Evolutionary conservation across 495 filamentous ascomycete species (phyloP).

Genomic region (Tetracladium marchalianum): DNA sequence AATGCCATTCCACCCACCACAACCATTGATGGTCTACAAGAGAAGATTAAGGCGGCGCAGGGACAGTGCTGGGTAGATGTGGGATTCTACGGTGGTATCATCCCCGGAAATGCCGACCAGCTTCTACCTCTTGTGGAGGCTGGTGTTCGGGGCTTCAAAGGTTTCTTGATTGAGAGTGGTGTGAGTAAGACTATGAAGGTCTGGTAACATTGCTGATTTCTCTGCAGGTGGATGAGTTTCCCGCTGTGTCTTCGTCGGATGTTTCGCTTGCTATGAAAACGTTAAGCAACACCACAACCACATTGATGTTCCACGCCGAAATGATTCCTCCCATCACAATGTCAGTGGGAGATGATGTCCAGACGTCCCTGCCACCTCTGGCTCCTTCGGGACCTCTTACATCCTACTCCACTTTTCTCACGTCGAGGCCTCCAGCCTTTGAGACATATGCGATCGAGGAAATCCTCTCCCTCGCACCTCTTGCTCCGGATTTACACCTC

Average conservation of each 20-base stretch:
- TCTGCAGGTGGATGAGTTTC: slow-evolving; percentile 82
- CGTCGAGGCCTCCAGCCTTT: slow-evolving; percentile 80
- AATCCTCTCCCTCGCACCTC: slow-evolving; percentile 69
- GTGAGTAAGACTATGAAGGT: slow-evolving; percentile 41
- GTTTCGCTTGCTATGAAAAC: slow-evolving; percentile 70
- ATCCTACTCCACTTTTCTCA: slow-evolving; percentile 82
- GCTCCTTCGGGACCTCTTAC: slow-evolving; percentile 67
- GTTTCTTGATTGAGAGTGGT: slow-evolving; percentile 93
- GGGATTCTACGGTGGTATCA: slow-evolving; percentile 92
- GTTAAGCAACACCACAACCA: slow-evolving; percentile 67
- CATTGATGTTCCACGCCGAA: slow-evolving; percentile 97
- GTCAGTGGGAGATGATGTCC: slow-evolving; percentile 72
- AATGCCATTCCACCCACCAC: slow-evolving; percentile 97
- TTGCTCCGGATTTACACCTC: slow-evolving; percentile 75
- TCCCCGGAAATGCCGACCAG: slow-evolving; percentile 80
- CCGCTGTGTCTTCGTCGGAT: slow-evolving; percentile 72
- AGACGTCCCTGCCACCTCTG: slow-evolving; percentile 60
- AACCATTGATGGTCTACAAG: slow-evolving; percentile 68
- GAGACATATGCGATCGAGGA: slow-evolving; percentile 86
- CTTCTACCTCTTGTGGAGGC: slow-evolving; percentile 70
- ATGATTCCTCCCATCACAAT: slow-evolving; percentile 85
- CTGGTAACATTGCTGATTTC: neutral
- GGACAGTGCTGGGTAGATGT: slow-evolving; percentile 98
- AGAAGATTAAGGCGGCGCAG: slow-evolving; percentile 76
- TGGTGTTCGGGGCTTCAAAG: slow-evolving; percentile 93